Percentiles rank a stretch among this genome's conserved stretches.
Evolutionary conservation across 1,139 yeast genomes (phyloP).

Genomic region (Hyphopichia wangnamkhiaoensis): DNA sequence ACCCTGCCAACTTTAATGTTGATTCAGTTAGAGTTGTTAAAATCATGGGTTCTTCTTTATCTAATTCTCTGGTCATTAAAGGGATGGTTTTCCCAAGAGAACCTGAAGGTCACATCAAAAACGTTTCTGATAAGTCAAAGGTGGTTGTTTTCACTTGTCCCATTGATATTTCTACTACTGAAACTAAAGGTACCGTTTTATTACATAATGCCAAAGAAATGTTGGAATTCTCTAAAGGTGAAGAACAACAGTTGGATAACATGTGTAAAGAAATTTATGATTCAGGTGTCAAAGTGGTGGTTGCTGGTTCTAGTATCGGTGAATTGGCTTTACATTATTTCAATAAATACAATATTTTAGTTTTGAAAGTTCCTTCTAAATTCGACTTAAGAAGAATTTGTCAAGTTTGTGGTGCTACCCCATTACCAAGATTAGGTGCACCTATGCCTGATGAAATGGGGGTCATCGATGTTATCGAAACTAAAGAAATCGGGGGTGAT

Average conservation of each 20-base stretch:
- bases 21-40: slow-evolving; percentile 94
- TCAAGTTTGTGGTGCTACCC: slow-evolving; percentile 97
- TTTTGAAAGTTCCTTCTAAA: slow-evolving; percentile 87
- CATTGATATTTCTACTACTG: slow-evolving; percentile 90
- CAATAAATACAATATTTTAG: slow-evolving; percentile 81
- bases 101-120: slow-evolving; percentile 87
- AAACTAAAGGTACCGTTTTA: slow-evolving; percentile 95
- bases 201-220: slow-evolving; percentile 95
- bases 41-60: slow-evolving; percentile 87
- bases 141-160: slow-evolving; percentile 95
- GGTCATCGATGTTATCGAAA: slow-evolving; percentile 80
- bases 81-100: slow-evolving; percentile 99
- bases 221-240: slow-evolving; percentile 95
- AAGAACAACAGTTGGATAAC: slow-evolving; percentile 89
- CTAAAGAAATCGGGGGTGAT: slow-evolving; percentile 96
- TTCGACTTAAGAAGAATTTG: slow-evolving; percentile 92
- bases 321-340: slow-evolving; percentile 91
- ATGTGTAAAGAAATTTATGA: slow-evolving; percentile 82
- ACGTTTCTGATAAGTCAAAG: slow-evolving; percentile 61
- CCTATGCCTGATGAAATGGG: slow-evolving; percentile 97
- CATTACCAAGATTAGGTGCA: slow-evolving; percentile 91
- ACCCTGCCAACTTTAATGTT: slow-evolving; percentile 69
- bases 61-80: slow-evolving; percentile 75
- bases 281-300: slow-evolving; percentile 81
- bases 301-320: slow-evolving; percentile 93